phyloP scores from a whole-genome alignment of 257 asterid species.

The Linaria vulgaris region DNA sequence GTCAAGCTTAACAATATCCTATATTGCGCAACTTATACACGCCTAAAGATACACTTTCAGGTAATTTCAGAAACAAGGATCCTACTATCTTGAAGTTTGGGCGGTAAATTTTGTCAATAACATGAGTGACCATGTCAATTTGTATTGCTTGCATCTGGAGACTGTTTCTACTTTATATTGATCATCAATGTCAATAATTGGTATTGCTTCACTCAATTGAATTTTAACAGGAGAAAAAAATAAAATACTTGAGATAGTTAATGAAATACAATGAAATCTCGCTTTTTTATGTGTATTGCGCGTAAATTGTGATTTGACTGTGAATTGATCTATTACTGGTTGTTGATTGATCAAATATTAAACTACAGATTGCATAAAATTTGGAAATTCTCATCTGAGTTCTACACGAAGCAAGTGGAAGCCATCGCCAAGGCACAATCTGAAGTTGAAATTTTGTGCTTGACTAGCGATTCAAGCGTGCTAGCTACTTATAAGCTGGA shows the following conservation, averaged over 20 bases:
- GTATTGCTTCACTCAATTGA: too few relatives aligned
- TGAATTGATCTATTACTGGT: not conserved
- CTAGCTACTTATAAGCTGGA: conserved; percentile 4
- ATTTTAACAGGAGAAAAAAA: too few relatives aligned
- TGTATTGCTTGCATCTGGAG: too few relatives aligned
- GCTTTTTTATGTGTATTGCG: not conserved
- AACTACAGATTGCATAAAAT: conserved; percentile 6
- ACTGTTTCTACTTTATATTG: too few relatives aligned
- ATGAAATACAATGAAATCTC: not conserved
- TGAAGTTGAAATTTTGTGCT: not conserved
- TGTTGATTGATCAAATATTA: not conserved
- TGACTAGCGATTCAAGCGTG: conserved; percentile 4
- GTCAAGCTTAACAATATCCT: not conserved
- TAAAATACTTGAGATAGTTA: too few relatives aligned
- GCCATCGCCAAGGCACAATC: conserved; percentile 15
- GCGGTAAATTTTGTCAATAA: not conserved
- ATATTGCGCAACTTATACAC: too few relatives aligned
- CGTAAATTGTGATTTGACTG: not conserved
- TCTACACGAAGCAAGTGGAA: conserved; percentile 19
- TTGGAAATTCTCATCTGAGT: conserved; percentile 13
- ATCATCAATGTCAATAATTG: too few relatives aligned
- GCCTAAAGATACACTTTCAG: too few relatives aligned
- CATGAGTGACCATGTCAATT: too few relatives aligned
- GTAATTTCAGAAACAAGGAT: too few relatives aligned
- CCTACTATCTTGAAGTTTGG: not conserved